Evolutionary conservation across 1,284 basidiomycete genomes (phyloP).

Genomic region (Mycena sp.): DNA sequence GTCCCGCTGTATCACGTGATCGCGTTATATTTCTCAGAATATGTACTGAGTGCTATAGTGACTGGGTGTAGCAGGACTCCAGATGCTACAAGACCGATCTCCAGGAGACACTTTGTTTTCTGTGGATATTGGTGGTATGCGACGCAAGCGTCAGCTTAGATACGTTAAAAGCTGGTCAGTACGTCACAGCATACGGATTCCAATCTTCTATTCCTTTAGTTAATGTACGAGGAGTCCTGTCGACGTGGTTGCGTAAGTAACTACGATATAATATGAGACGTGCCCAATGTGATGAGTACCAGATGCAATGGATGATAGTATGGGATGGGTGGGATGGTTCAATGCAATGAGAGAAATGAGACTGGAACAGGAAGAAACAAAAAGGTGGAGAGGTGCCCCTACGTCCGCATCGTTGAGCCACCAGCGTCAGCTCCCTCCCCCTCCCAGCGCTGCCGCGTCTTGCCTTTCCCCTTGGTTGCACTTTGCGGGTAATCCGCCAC

Average conservation of each 20-base stretch:
- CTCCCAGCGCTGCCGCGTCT: slow-evolving; percentile 65
- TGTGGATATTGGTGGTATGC: too few relatives aligned
- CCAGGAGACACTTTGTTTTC: too few relatives aligned
- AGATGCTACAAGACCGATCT: too few relatives aligned
- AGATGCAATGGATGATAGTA: not conserved
- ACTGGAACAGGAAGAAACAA: slow-evolving; percentile 5
- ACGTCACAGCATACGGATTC: not conserved
- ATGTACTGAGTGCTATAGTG: too few relatives aligned
- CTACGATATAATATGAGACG: slow-evolving; percentile 17
- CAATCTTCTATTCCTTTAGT: slow-evolving; percentile 22
- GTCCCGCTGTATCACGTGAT: not conserved
- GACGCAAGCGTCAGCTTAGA: not conserved
- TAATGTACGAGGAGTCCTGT: slow-evolving; percentile 21
- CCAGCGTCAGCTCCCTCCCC: slow-evolving; percentile 30
- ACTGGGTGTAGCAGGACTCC: too few relatives aligned
- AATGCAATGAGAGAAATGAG: slow-evolving; percentile 11
- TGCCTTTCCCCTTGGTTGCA: slow-evolving; percentile 72
- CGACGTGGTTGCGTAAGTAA: slow-evolving; percentile 11
- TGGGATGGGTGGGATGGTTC: slow-evolving; percentile 15
- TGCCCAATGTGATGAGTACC: slow-evolving; percentile 17
- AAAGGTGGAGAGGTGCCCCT: slow-evolving; percentile 1
- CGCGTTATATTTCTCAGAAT: not conserved
- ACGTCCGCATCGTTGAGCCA: slow-evolving; percentile 34
- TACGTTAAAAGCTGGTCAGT: not conserved
- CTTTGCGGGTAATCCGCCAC: slow-evolving; percentile 30